phyloP scores from a whole-genome alignment of 1,284 basidiomycete species.

The Puccinia triticina region DNA sequence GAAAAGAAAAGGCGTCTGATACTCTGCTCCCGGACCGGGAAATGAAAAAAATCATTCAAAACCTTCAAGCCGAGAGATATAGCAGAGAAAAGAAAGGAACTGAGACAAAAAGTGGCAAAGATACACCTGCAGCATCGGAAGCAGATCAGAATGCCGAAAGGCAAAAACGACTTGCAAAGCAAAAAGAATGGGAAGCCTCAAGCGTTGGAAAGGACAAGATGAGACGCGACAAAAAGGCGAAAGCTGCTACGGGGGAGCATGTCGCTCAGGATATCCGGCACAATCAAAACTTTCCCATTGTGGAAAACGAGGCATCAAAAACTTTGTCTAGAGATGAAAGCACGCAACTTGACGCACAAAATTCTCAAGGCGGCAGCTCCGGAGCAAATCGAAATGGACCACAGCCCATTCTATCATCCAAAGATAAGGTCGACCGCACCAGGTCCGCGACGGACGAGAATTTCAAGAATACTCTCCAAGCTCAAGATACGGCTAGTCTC shows the following conservation, averaged over 20 bases:
- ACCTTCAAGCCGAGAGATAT: not conserved
- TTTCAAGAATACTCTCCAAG: not conserved
- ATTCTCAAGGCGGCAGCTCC: not conserved
- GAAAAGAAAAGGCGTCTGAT: not conserved
- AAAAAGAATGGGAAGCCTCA: not conserved
- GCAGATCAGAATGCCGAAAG: not conserved
- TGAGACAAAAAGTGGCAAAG: not conserved
- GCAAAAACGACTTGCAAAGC: not conserved
- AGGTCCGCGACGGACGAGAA: not conserved
- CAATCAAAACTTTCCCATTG: not conserved
- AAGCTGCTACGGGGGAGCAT: too few relatives aligned
- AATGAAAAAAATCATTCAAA: not conserved
- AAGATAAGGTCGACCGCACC: not conserved
- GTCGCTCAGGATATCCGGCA: not conserved
- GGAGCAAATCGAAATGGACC: not conserved
- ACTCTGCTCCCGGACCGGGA: not conserved
- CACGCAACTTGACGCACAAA: not conserved
- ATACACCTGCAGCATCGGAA: not conserved
- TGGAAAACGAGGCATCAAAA: not conserved
- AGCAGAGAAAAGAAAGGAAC: not conserved
- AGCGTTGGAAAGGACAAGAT: not conserved
- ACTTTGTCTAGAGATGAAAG: not conserved
- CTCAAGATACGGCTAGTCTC: not conserved
- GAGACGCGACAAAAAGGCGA: not conserved
- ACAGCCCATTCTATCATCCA: too few relatives aligned